A percentile compares a stretch with the other conserved stretches of the same genome.
These are phyloP conservation scores for Botrytis aclada DNA, from an alignment of 2,329 filamentous ascomycete genomes.

Conservation along the genomic window DNA sequence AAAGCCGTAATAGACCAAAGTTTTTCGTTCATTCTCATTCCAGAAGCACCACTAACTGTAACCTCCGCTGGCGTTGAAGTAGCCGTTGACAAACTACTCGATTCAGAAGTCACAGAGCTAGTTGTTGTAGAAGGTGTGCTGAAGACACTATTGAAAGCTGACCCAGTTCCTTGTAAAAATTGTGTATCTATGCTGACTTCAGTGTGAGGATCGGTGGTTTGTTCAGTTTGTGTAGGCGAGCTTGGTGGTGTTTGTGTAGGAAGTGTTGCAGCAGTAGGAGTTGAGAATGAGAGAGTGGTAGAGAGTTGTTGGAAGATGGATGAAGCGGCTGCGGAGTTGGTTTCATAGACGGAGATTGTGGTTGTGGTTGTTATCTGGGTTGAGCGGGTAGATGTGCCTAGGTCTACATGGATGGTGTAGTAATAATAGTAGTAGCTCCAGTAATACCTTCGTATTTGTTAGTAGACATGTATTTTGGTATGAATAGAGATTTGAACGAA, in stretches of 20 bases:
- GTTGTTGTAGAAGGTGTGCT: not conserved
- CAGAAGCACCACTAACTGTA: not conserved
- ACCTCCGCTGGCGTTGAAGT: not conserved
- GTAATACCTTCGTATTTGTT: not conserved
- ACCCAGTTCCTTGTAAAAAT: not conserved
- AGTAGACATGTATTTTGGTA: too few relatives aligned
- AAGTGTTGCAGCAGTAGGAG: not conserved
- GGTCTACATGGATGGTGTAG: not conserved
- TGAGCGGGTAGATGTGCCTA: not conserved
- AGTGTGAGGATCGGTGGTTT: not conserved
- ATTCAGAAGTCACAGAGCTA: not conserved
- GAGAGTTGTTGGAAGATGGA: not conserved
- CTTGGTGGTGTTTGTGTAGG: not conserved
- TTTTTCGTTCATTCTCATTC: not conserved
- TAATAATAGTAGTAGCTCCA: not conserved
- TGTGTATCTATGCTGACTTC: not conserved
- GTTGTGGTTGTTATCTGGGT: not conserved
- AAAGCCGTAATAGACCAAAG: not conserved
- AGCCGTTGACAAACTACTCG: not conserved
- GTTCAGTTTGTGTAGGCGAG: not conserved
- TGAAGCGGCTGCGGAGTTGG: not conserved
- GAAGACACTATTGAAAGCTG: not conserved
- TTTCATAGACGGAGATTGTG: not conserved
- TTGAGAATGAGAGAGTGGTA: not conserved
- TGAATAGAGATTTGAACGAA: not conserved